Percentiles rank a stretch among this genome's conserved stretches.
These are phyloP conservation scores for Chalciporus chontae DNA, from an alignment of 768 basidiomycete species.

Conservation along the genomic window DNA sequence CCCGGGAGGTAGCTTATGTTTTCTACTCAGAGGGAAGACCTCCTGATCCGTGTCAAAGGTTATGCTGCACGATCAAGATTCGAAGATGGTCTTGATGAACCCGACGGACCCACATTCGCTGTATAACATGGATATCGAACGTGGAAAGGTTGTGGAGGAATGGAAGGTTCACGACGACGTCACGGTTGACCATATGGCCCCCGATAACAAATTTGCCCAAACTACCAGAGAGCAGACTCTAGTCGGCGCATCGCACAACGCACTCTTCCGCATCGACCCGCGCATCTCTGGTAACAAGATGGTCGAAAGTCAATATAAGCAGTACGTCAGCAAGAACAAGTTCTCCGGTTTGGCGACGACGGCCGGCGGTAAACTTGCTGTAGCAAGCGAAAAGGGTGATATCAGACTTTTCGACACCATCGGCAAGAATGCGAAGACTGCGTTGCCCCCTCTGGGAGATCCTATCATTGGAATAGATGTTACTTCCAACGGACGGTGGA, in stretches of 20 bases:
- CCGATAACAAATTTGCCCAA: constrained; percentile 92
- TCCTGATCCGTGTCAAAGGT: constrained; percentile 47
- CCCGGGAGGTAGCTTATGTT: constrained; percentile 62
- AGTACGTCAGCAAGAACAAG: constrained; percentile 91
- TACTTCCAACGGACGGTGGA: constrained; percentile 89
- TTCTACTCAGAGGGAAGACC: neutral
- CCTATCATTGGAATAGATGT: constrained; percentile 94
- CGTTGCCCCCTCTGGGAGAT: constrained; percentile 90
- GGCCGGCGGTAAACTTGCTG: constrained; percentile 78
- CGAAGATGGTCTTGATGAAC: constrained; percentile 92
- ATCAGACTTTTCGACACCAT: constrained; percentile 92
- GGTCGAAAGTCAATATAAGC: constrained; percentile 93
- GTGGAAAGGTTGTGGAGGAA: constrained; percentile 95
- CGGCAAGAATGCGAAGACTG: constrained; percentile 99
- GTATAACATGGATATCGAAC: constrained; percentile 89
- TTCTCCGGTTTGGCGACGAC: constrained; percentile 94
- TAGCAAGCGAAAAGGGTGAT: constrained; percentile 96
- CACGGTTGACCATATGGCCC: constrained; percentile 83
- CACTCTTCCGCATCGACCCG: constrained; percentile 96
- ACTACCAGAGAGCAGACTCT: constrained; percentile 91
- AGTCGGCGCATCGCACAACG: constrained; percentile 90
- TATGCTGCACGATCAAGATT: constrained; percentile 96
- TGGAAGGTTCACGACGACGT: constrained; percentile 96
- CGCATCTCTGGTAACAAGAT: constrained; percentile 89
- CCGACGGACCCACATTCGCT: constrained; percentile 76